Base-by-base conservation (phyloP, 495 filamentous ascomycete species). In the Neurospora tetraspora region DNA sequence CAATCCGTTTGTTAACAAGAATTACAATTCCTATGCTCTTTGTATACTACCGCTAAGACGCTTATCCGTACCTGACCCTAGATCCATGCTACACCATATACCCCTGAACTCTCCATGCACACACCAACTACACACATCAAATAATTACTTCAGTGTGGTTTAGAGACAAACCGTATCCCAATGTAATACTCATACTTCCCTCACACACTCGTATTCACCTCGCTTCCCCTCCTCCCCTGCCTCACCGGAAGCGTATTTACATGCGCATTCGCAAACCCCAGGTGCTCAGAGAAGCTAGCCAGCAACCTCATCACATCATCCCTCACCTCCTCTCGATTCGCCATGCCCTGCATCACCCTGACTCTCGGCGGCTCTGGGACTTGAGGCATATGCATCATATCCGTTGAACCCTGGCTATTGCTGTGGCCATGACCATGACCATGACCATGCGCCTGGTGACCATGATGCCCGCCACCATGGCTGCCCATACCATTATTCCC, bases 291-390 rank as follows among this genome's bases (percentile, higher is more conserved):
- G 11, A 89, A 80, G 59, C 82, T 86, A 8, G 80, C 84, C 39
- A 90, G 76, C 47, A 89, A 76, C 6, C 88, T 77, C 70, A 83
- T 81, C 71, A 90, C 76, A 80, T 91, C 89, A 7, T 84, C 82
- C n/a, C 80, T 75, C 74, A 90, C 81, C 71, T 88, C 81, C 16
- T 82, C 81, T 1, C 80, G 76, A 11, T 82, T 83, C 12, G 86
- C 87, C 39, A 84, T 77, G 12, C 86, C 86, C 70, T 83, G 81
- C 76, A 90, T 79, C 39, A 87, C 85, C n/a, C 81, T 84, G 23
- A 80, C 74, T 40, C 84, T 81, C 61, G 88, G 86, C 27, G 82
- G 82, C 12, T 78, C 79, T 1, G 84, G 81, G 0, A 83, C 75
- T 1, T 83, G 81, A 3, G 78, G 76, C 45, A 78, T 69, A 14